Percentiles rank a stretch among this genome's conserved stretches.
Conservation (phyloP, 2,329 filamentous ascomycete genomes). For the Arthrobotrys sinensis region DNA sequence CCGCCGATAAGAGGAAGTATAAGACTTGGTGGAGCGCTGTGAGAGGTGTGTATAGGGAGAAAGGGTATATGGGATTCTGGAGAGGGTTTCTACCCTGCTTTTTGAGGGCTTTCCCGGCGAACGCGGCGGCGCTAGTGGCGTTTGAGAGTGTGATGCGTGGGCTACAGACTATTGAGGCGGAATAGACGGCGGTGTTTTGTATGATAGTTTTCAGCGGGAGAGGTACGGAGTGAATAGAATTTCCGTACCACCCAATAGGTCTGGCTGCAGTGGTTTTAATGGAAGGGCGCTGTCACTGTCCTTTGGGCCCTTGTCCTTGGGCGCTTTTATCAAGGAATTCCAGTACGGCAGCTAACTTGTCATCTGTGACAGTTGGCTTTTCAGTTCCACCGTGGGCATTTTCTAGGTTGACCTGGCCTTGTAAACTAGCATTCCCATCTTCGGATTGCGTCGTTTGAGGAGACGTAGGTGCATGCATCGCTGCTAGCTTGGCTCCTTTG, state of each 20-base stretch:
- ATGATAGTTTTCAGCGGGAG: not conserved
- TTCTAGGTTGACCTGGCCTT: too few relatives aligned
- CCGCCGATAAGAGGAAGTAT: conserved; percentile 79
- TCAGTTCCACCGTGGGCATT: too few relatives aligned
- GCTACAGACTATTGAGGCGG: conserved; percentile 31
- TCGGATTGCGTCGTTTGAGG: not conserved
- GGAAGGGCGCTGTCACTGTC: not conserved
- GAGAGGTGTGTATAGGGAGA: conserved; percentile 80
- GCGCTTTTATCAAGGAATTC: not conserved
- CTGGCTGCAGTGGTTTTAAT: too few relatives aligned
- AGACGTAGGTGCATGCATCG: not conserved
- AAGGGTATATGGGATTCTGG: conserved; percentile 87
- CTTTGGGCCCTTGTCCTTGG: not conserved
- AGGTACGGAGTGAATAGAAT: not conserved
- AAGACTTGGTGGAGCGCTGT: conserved; percentile 85
- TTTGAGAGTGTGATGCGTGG: conserved; percentile 86
- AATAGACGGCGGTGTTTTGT: conserved; percentile 1
- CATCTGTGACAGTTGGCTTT: not conserved
- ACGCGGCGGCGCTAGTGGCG: conserved; percentile 91
- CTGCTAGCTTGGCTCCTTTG: not conserved
- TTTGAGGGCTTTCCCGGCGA: conserved; percentile 92
- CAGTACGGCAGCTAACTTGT: not conserved
- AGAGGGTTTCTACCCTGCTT: conserved; percentile 95
- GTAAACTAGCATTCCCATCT: not conserved
- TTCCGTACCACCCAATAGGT: not conserved